Base-by-base conservation (phyloP, 768 basidiomycete genomes). In the Candolleomyces aberdarensis region DNA sequence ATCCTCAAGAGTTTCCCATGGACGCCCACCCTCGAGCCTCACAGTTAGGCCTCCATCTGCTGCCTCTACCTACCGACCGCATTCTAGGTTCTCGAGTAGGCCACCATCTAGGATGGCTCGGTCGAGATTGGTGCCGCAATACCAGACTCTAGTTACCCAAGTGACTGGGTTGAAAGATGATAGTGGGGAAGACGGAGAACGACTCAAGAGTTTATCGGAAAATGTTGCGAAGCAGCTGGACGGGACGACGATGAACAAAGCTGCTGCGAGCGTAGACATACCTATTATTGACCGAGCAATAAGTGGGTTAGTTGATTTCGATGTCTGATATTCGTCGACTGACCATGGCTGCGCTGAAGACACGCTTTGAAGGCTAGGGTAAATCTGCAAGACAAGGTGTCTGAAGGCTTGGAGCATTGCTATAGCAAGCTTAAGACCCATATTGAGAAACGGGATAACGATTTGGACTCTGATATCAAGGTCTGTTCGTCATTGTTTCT, bases 281-380 rank as follows among this genome's bases (percentile, higher is more conserved):
- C 65, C 69, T 9, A 70, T 71, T 7, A 78, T 89, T 48, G 83
- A 87, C 61, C 80, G 77, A 54, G 82, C 82, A 71, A 84, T 84
- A 68, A 73, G 71, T 63, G 83, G 89, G 89, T 90, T 71, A 56
- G 80, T 68, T 43, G 29, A 47, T 49, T 46, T 63, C 55, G 47
- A 46, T 61, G 11, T 29, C 20, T 59, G 26, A 49, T 19, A 15
- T 39, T 51, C 15, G 50, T n/a, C 47, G 13, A 39, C 40, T 62
- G 50, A 60, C 43, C 44, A 48, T 53, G 61, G 19, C 48, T 60
- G 4, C 58, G 14, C 50, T 48, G 36, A 63, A 89, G 89, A 15
- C 82, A 79, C 68, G 75, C 80, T 19, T 75, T 88, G 67, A 92
- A 92, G 70, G 88, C 89, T 14, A 83, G 83, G 43, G 81, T 94